Percentiles rank a stretch among this genome's conserved stretches.
phyloP scores from a whole-genome alignment of 371 early-diverging fungal species.

The Mucor velutinosus region DNA sequence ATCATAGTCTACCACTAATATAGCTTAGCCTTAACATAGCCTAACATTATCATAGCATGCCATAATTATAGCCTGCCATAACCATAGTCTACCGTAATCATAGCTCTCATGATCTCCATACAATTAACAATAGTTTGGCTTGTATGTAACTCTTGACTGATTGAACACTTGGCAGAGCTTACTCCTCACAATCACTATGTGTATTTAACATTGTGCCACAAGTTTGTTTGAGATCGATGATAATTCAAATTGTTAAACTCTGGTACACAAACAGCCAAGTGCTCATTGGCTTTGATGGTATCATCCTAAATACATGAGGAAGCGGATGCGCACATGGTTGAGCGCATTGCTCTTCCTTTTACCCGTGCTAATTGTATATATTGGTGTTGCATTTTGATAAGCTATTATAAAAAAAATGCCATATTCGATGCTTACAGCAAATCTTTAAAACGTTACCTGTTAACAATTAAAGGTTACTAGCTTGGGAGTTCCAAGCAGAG shows the following conservation, averaged over 20 bases:
- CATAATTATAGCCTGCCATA: too few species aligned
- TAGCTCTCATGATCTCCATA: too few species aligned
- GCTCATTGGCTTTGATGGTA: background rate
- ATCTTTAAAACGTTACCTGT: background rate
- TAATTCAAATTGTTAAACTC: background rate
- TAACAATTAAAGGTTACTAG: background rate
- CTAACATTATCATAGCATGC: too few species aligned
- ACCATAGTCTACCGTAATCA: too few species aligned
- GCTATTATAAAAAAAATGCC: background rate
- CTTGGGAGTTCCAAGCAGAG: background rate
- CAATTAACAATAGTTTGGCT: too few species aligned
- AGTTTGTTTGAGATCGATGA: background rate
- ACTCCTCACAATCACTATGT: too few species aligned
- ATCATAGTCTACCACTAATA: too few species aligned
- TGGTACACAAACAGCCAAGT: background rate
- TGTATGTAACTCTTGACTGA: too few species aligned
- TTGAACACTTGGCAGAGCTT: background rate
- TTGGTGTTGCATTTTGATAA: background rate
- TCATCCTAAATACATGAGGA: background rate
- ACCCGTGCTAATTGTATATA: background rate
- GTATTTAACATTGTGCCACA: background rate
- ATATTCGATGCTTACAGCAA: too few species aligned
- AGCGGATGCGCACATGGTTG: background rate
- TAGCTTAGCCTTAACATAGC: too few species aligned
- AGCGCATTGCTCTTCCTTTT: background rate